These are phyloP conservation scores for Ilex aquifolium DNA, from an alignment of 257 asterid species.

Conservation along the genomic window DNA sequence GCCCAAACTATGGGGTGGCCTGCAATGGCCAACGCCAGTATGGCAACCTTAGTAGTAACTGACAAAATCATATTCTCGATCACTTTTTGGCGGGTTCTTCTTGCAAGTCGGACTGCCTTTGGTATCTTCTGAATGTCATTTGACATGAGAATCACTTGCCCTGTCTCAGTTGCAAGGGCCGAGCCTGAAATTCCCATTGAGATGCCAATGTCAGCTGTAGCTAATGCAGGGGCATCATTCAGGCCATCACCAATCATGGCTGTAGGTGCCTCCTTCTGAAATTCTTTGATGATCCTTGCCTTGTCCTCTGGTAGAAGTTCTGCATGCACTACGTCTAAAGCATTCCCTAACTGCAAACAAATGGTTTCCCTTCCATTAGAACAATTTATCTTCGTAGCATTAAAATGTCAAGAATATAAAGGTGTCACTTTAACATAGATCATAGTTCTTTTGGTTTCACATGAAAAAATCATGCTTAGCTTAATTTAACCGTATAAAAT, in stretches of 20 bases:
- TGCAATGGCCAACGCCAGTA: constrained; percentile 64
- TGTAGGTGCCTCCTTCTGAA: constrained; percentile 53
- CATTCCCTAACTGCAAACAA: constrained; percentile 45
- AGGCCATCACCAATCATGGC: constrained; percentile 91
- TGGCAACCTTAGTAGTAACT: constrained; percentile 49
- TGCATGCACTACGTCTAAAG: constrained; percentile 48
- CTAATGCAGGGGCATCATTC: constrained; percentile 83
- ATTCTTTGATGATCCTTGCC: constrained; percentile 41
- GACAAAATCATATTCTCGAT: constrained; percentile 59
- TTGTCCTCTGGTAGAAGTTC: constrained; percentile 81
- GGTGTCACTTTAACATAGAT: no score
- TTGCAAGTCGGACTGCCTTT: constrained; percentile 42
- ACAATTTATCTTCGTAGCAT: no score
- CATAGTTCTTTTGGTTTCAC: no score
- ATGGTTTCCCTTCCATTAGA: no score
- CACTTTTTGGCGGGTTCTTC: constrained; percentile 43
- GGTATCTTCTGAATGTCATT: constrained; percentile 72
- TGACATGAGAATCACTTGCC: constrained; percentile 66
- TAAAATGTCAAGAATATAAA: no score
- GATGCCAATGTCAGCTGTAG: constrained; percentile 75
- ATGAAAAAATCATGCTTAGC: no score
- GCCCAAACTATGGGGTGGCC: constrained; percentile 94
- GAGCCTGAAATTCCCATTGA: constrained; percentile 94
- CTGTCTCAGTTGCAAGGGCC: constrained; percentile 72
- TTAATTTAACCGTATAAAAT: no score